Evolutionary conservation across 495 filamentous ascomycete species (phyloP).

Genomic region (Hypoxylon rickii): DNA sequence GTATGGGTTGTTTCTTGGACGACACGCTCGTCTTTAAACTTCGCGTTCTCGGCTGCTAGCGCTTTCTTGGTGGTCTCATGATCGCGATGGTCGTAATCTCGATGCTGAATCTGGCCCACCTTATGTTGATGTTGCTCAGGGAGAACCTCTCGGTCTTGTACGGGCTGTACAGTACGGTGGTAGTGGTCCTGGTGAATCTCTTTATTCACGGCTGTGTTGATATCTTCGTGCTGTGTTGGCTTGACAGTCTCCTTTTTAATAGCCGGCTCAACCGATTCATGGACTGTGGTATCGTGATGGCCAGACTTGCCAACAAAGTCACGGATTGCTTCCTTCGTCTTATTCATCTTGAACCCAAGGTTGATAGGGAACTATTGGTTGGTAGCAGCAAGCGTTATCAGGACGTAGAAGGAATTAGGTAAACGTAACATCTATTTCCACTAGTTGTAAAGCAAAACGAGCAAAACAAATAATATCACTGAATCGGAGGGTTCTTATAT

Average conservation of each 20-base stretch:
- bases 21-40: slow-evolving; percentile 55
- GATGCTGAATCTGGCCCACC: slow-evolving; percentile 56
- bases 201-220: slow-evolving; percentile 61
- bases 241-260: slow-evolving; percentile 61
- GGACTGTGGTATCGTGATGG: slow-evolving; percentile 65
- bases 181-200: slow-evolving; percentile 66
- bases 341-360: slow-evolving; percentile 59
- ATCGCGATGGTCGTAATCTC: slow-evolving; percentile 60
- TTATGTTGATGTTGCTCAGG: slow-evolving; percentile 56
- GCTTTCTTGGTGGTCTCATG: slow-evolving; percentile 45
- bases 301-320: slow-evolving; percentile 60
- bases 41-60: slow-evolving; percentile 52
- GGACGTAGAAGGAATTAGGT: no score
- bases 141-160: slow-evolving; percentile 51
- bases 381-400: no score
- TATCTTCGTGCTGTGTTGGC: slow-evolving; percentile 57
- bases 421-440: no score
- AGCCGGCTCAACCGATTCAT: slow-evolving; percentile 64
- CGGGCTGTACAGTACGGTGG: slow-evolving; percentile 59
- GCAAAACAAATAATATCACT: no score
- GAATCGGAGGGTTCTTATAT: background rate
- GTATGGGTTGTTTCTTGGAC: slow-evolving; percentile 55
- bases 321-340: slow-evolving; percentile 57
- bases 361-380: no score
- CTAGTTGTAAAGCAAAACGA: no score